phyloP scores from a whole-genome alignment of 2,329 filamentous ascomycete species.

The Phaeoacremonium minimum region DNA sequence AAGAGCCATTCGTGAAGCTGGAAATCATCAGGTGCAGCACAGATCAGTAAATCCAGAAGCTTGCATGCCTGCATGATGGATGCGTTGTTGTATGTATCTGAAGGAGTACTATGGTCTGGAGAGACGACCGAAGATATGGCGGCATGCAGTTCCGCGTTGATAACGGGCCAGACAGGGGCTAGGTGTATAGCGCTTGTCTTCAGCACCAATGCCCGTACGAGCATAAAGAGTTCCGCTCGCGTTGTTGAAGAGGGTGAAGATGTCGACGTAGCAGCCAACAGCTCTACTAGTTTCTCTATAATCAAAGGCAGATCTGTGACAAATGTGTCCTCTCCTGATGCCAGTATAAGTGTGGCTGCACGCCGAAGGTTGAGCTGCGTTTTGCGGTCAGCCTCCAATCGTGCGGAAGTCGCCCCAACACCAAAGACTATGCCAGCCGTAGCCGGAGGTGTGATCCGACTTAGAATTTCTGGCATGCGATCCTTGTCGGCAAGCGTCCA shows the following conservation, averaged over 20 bases:
- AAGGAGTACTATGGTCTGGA: conserved; percentile 55
- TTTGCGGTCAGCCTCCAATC: conserved; percentile 90
- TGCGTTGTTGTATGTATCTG: conserved; percentile 71
- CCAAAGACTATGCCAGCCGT: conserved; percentile 97
- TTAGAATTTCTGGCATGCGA: conserved; percentile 74
- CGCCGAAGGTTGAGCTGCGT: conserved; percentile 86
- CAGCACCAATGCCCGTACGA: conserved; percentile 76
- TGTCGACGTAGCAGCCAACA: conserved; percentile 76
- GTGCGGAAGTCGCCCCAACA: conserved; percentile 90
- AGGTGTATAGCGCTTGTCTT: conserved; percentile 77
- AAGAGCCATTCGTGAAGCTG: conserved; percentile 98
- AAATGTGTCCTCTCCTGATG: conserved; percentile 73
- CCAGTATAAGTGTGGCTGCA: conserved; percentile 74
- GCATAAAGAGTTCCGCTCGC: conserved; percentile 83
- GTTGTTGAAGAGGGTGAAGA: conserved; percentile 91
- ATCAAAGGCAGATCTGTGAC: conserved; percentile 70
- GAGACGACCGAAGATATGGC: conserved; percentile 72
- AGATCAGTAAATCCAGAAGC: conserved; percentile 82
- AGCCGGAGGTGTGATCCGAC: conserved; percentile 76
- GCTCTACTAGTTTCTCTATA: conserved; percentile 80
- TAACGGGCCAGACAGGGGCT: conserved; percentile 81
- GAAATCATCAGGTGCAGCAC: conserved; percentile 88
- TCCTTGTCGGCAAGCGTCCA: conserved; percentile 88
- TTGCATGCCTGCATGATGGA: conserved; percentile 90
- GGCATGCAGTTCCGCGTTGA: conserved; percentile 80